These are phyloP conservation scores for Hyaloscypha variabilis DNA, from an alignment of 495 filamentous ascomycete genomes.

Conservation along the genomic window DNA sequence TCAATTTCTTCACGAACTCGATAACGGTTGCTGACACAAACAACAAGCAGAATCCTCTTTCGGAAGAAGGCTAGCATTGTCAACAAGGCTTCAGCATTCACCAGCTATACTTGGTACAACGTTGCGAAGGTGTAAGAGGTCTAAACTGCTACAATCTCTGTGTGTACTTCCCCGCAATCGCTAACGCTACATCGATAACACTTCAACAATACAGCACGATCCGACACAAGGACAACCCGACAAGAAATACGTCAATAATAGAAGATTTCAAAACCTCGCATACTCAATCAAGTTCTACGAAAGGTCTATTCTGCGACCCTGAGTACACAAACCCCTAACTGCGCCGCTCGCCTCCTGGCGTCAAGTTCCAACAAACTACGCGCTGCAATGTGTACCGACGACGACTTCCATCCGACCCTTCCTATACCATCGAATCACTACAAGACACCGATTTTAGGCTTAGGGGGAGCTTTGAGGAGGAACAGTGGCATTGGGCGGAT, in stretches of 20 bases:
- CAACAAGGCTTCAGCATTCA: neutral
- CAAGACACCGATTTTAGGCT: no score
- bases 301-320: neutral
- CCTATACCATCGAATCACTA: no score
- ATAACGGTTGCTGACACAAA: no score
- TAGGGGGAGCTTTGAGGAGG: neutral
- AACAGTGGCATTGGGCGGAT: neutral
- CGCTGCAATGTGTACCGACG: no score
- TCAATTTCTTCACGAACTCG: no score
- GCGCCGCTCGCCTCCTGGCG: neutral
- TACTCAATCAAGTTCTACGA: neutral
- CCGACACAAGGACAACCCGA: neutral
- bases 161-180: neutral
- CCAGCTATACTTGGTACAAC: neutral
- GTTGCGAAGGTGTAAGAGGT: neutral
- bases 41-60: no score
- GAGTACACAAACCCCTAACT: neutral
- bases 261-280: no score
- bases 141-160: neutral
- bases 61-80: neutral
- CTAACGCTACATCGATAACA: neutral
- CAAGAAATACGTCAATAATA: no score
- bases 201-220: neutral
- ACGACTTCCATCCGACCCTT: no score
- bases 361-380: no score